Evolutionary conservation across 129 eudicot genomes (phyloP).

Genomic region (Chrysanthemum lavandulifolium): DNA sequence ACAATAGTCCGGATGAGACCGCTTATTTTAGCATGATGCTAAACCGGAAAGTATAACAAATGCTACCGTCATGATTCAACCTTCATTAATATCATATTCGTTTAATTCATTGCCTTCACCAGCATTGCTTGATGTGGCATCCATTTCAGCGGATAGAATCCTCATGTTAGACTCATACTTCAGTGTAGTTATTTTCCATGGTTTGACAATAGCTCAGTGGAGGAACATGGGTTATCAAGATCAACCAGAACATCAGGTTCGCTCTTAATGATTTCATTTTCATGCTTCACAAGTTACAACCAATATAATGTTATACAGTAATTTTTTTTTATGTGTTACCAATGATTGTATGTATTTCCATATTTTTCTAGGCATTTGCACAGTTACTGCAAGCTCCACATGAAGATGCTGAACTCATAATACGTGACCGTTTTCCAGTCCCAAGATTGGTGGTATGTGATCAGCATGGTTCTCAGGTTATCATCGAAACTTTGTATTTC

Average conservation of each 20-base stretch:
- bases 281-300: too few relatives aligned
- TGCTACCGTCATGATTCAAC: conserved; percentile 91
- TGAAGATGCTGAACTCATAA: conserved; percentile 71
- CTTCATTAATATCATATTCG: conserved; percentile 77
- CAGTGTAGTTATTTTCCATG: conserved; percentile 87
- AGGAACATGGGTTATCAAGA: conserved; percentile 88
- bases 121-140: conserved; percentile 75
- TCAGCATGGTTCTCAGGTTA: conserved; percentile 97
- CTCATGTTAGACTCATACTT: conserved; percentile 80
- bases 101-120: conserved; percentile 83
- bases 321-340: background rate
- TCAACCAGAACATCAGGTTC: conserved; percentile 80
- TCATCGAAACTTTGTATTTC: background rate
- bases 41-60: conserved; percentile 80
- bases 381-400: conserved; percentile 76
- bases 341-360: background rate
- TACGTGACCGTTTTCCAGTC: conserved; percentile 80
- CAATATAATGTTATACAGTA: too few relatives aligned
- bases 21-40: conserved; percentile 89
- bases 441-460: conserved; percentile 92
- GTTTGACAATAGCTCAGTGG: conserved; percentile 96
- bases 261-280: conserved; percentile 16
- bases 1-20: conserved; percentile 93
- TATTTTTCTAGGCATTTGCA: conserved; percentile 61
- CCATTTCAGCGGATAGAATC: conserved; percentile 78